Evolutionary conservation across 768 basidiomycete species (phyloP).

Genomic region (Suillus tomentosus): DNA sequence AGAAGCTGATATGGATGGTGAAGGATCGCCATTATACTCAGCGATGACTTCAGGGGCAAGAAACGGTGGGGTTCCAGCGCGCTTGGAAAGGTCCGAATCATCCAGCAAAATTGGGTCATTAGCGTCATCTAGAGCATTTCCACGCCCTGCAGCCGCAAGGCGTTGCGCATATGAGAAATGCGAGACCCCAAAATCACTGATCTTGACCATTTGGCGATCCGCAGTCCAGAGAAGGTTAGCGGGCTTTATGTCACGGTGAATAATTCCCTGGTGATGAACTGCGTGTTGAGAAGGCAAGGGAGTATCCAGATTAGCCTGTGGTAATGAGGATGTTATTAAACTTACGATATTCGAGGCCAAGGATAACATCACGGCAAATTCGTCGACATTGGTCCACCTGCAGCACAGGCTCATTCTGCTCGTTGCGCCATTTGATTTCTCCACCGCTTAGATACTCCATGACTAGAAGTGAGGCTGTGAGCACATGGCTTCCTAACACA

Average conservation of each 20-base stretch:
- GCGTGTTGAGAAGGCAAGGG: conserved; percentile 9
- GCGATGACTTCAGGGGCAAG: conserved; percentile 93
- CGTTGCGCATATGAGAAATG: conserved; percentile 92
- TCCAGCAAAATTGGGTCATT: conserved; percentile 72
- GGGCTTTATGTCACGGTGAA: conserved; percentile 99
- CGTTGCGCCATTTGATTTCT: conserved; percentile 87
- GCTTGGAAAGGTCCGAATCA: conserved; percentile 84
- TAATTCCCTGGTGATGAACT: conserved; percentile 98
- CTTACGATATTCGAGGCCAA: conserved; percentile 94
- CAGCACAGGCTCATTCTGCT: conserved; percentile 67
- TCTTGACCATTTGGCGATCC: conserved; percentile 89
- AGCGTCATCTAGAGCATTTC: conserved; percentile 42
- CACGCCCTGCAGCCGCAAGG: conserved; percentile 60
- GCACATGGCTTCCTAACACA: conserved; percentile 15
- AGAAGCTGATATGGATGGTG: conserved; percentile 34
- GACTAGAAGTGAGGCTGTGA: conserved; percentile 50
- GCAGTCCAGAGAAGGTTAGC: conserved; percentile 92
- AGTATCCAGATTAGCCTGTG: conserved; percentile 3
- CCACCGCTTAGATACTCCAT: conserved; percentile 97
- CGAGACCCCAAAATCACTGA: conserved; percentile 97
- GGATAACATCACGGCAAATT: conserved; percentile 90
- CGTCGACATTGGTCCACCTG: conserved; percentile 80
- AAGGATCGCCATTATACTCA: conserved; percentile 48
- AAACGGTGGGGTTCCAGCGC: conserved; percentile 95
- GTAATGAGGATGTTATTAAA: conserved; percentile 20